Percentiles rank a stretch among this genome's conserved stretches.
Conservation (phyloP, 306 rosid genomes). For the Inga oerstediana region DNA sequence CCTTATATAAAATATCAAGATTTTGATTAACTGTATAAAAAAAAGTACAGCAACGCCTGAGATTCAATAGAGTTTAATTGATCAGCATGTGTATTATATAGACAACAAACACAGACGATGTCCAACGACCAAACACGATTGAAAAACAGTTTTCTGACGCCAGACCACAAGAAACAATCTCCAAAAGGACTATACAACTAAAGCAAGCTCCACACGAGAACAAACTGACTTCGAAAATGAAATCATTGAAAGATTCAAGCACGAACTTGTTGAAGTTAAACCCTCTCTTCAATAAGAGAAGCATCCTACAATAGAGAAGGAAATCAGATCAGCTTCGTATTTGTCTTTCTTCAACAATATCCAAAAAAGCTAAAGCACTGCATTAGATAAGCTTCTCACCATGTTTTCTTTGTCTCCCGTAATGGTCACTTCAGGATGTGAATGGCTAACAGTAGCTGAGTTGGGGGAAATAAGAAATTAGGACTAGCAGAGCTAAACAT, state of each 20-base stretch:
- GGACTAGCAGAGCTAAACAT: conserved; percentile 7
- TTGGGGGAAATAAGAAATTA: conserved; percentile 14
- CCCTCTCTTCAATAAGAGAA: conserved; percentile 42
- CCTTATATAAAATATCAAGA: background rate
- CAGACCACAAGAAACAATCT: conserved; percentile 33
- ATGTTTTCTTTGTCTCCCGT: conserved; percentile 71
- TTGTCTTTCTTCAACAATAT: background rate
- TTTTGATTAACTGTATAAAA: conserved; percentile 1
- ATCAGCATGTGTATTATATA: conserved; percentile 19
- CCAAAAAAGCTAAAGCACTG: background rate
- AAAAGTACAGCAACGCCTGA: background rate
- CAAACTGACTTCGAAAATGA: conserved; percentile 44
- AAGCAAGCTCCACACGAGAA: conserved; percentile 46
- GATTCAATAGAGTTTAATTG: conserved; percentile 28
- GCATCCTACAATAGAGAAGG: conserved; percentile 45
- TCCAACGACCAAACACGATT: conserved; percentile 28
- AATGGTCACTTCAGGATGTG: conserved; percentile 40
- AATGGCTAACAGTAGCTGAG: conserved; percentile 47
- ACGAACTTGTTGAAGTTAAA: conserved; percentile 34
- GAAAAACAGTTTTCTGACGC: conserved; percentile 24
- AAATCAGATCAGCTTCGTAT: background rate
- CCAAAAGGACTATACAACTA: conserved; percentile 45
- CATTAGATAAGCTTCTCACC: conserved; percentile 42
- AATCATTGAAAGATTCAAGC: conserved; percentile 27
- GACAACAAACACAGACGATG: conserved; percentile 31